These are phyloP conservation scores for Aspergillus incahuasiensis DNA, from an alignment of 495 filamentous ascomycete species.

Conservation along the genomic window DNA sequence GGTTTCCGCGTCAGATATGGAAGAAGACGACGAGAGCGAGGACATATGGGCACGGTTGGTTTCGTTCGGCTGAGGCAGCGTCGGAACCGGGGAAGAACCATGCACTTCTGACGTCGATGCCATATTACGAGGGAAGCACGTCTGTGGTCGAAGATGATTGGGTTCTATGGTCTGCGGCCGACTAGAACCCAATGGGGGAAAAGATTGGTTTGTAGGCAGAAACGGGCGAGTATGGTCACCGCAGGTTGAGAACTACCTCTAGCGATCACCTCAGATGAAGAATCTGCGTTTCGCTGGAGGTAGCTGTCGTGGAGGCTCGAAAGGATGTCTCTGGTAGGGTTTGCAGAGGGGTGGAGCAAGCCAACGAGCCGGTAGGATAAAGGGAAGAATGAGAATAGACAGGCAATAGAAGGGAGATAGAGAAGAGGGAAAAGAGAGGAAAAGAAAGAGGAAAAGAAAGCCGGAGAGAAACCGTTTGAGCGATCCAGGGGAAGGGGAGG, in stretches of 20 bases:
- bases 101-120: slow-evolving; percentile 38
- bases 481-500: slow-evolving; percentile 12
- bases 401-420: background rate
- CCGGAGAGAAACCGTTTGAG: slow-evolving; percentile 8
- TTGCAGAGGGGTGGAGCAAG: slow-evolving; percentile 12
- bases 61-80: slow-evolving; percentile 41
- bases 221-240: slow-evolving; percentile 12
- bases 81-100: slow-evolving; percentile 41
- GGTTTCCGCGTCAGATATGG: slow-evolving; percentile 45
- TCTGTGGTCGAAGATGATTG: slow-evolving; percentile 9
- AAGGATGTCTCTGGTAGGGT: slow-evolving; percentile 8
- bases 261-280: slow-evolving; percentile 41
- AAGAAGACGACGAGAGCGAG: slow-evolving; percentile 42
- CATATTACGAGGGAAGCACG: slow-evolving; percentile 27
- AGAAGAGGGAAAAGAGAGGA: slow-evolving; percentile 10
- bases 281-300: slow-evolving; percentile 44
- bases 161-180: background rate
- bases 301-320: slow-evolving; percentile 25
- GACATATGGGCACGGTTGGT: slow-evolving; percentile 41
- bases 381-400: slow-evolving; percentile 8
- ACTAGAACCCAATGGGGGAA: background rate
- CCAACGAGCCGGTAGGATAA: slow-evolving; percentile 7
- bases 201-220: background rate
- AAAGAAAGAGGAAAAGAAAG: slow-evolving; percentile 12
- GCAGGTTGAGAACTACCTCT: slow-evolving; percentile 33